A percentile compares a stretch with the other conserved stretches of the same genome.
These are phyloP conservation scores for Mollisia scopiformis DNA, from an alignment of 2,329 filamentous ascomycete genomes.

Conservation along the genomic window DNA sequence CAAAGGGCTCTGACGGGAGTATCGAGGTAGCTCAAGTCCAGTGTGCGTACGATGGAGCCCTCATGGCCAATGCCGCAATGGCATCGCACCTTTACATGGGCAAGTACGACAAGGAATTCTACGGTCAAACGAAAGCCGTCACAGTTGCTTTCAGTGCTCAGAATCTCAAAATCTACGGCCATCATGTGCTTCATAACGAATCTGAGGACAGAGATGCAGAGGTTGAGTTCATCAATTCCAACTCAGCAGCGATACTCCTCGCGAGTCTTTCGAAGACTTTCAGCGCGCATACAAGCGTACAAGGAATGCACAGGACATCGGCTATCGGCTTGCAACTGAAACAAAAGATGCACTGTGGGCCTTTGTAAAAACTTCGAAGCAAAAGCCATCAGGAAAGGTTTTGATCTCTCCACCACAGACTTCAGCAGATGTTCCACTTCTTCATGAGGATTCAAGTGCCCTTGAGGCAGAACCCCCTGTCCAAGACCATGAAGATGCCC, in stretches of 20 bases:
- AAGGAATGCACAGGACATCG: constrained; percentile 19
- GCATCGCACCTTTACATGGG: constrained; percentile 6
- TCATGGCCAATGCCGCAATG: constrained; percentile 16
- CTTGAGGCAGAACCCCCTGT: background rate
- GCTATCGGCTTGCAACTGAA: constrained; percentile 15
- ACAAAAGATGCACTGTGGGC: constrained; percentile 13
- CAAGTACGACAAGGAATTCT: constrained; percentile 14
- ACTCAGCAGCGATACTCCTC: constrained; percentile 2
- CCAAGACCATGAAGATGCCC: background rate
- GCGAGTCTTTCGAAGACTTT: constrained; percentile 9
- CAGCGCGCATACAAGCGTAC: constrained; percentile 14
- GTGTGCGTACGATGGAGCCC: constrained; percentile 17
- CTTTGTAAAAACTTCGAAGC: no score
- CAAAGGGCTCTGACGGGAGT: constrained; percentile 10
- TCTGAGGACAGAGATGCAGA: no score
- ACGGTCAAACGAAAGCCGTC: constrained; percentile 21
- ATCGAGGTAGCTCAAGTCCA: constrained; percentile 17
- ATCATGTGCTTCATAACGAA: constrained; percentile 3
- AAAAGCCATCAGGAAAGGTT: no score
- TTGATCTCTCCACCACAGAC: no score
- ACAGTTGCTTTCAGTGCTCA: constrained; percentile 18
- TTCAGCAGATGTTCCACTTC: no score
- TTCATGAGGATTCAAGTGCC: background rate
- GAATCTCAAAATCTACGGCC: constrained; percentile 8
- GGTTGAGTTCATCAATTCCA: constrained; percentile 11